These are phyloP conservation scores for Puccinellia tenuiflora DNA, from an alignment of 176 grass and related monocot species.

Conservation along the genomic window DNA sequence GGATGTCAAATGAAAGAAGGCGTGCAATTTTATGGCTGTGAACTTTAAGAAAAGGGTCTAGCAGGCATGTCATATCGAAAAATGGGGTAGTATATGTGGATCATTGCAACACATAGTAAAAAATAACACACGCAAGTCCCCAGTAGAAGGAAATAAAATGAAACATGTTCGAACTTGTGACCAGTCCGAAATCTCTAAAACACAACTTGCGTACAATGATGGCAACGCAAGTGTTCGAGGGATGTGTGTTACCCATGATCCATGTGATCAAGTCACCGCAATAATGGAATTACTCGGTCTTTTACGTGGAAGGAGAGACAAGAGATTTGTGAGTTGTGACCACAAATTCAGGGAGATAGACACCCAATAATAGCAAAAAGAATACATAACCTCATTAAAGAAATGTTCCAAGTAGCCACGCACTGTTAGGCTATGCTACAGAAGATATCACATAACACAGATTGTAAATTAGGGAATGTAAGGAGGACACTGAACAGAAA, in stretches of 20 bases:
- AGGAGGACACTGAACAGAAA: not conserved
- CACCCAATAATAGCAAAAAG: not conserved
- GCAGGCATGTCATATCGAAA: not conserved
- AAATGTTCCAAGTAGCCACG: too few species aligned
- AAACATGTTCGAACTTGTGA: not conserved
- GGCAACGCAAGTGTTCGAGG: not conserved
- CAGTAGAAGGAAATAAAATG: not conserved
- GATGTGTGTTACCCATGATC: not conserved
- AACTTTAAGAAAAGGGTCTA: not conserved
- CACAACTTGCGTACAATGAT: not conserved
- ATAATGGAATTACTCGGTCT: not conserved
- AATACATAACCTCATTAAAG: too few species aligned
- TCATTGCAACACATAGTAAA: not conserved
- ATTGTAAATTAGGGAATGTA: not conserved
- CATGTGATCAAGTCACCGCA: not conserved
- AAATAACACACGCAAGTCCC: not conserved
- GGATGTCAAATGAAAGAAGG: not conserved
- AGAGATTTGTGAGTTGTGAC: too few species aligned
- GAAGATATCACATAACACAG: not conserved
- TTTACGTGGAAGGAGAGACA: too few species aligned
- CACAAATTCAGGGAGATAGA: not conserved
- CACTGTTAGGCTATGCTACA: too few species aligned
- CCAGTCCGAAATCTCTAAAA: not conserved
- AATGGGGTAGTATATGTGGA: not conserved
- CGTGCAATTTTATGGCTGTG: not conserved